Conservation (phyloP, 2,329 filamentous ascomycete genomes). For the Neonectria punicea region DNA sequence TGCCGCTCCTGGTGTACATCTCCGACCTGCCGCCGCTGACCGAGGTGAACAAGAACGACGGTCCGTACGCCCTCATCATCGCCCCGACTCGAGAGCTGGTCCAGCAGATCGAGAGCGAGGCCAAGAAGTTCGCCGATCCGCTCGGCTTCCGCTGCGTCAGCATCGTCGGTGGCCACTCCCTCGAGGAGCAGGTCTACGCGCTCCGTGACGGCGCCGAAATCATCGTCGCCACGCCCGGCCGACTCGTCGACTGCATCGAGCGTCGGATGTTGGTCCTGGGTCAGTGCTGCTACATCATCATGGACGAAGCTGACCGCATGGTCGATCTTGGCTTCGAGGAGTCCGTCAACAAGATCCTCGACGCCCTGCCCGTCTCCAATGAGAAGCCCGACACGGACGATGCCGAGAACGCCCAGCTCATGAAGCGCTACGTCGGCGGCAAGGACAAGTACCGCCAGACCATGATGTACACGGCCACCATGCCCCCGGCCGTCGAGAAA, state of each 20-base stretch:
- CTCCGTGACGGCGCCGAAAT: conserved; percentile 95
- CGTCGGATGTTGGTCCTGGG: conserved; percentile 88
- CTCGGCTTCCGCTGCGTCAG: conserved; percentile 95
- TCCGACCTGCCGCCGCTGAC: conserved; percentile 86
- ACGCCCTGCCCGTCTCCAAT: conserved; percentile 90
- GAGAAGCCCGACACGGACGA: conserved; percentile 95
- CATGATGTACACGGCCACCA: conserved; percentile 99
- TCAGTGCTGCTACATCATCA: conserved; percentile 99
- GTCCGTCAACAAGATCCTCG: conserved; percentile 95
- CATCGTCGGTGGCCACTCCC: conserved; percentile 95
- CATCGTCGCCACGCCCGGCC: conserved; percentile 97
- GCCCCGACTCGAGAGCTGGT: conserved; percentile 97
- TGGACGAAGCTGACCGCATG: conserved; percentile 99
- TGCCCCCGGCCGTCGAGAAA: conserved; percentile 90
- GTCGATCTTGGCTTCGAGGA: conserved; percentile 99
- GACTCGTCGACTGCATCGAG: conserved; percentile 97
- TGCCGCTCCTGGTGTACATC: conserved; percentile 95
- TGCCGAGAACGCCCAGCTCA: conserved; percentile 86
- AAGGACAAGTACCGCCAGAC: conserved; percentile 91
- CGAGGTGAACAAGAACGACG: conserved; percentile 89
- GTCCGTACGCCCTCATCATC: conserved; percentile 96
- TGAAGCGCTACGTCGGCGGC: conserved; percentile 81
- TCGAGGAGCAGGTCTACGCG: conserved; percentile 93
- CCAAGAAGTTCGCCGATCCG: conserved; percentile 88
- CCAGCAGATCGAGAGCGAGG: conserved; percentile 96